phyloP scores from a whole-genome alignment of 495 filamentous ascomycete genomes.

The Trichoderma parareesei region DNA sequence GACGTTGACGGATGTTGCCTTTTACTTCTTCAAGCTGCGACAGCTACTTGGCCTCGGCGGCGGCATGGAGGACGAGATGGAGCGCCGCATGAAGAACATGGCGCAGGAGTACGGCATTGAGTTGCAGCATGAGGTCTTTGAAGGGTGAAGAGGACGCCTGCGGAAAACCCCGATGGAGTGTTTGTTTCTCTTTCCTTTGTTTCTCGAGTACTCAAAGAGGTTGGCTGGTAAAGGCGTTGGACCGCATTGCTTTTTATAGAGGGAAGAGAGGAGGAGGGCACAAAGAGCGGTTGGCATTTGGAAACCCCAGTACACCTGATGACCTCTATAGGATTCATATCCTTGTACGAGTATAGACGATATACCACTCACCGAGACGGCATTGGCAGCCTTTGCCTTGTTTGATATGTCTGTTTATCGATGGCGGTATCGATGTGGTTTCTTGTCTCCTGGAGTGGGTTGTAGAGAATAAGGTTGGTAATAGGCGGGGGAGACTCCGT shows the following conservation, averaged over 20 bases:
- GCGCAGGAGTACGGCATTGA: constrained; percentile 90
- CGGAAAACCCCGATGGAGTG: neutral
- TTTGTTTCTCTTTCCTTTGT: constrained; percentile 9
- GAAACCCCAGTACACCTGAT: neutral
- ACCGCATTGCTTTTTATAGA: neutral
- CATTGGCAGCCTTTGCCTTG: neutral
- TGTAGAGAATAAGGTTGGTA: too few relatives aligned
- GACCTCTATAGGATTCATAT: neutral
- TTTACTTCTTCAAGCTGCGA: constrained; percentile 67
- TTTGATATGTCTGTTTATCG: neutral
- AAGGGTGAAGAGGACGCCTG: constrained; percentile 46
- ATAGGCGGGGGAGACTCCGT: too few relatives aligned
- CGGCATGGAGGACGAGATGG: constrained; percentile 92
- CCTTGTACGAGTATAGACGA: constrained; percentile 6
- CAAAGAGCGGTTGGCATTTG: neutral
- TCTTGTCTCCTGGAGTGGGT: too few relatives aligned
- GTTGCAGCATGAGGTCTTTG: constrained; percentile 77
- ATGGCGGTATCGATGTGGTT: neutral
- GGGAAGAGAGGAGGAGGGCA: neutral
- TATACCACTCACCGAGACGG: constrained; percentile 5
- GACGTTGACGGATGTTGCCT: constrained; percentile 70
- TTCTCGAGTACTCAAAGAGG: neutral
- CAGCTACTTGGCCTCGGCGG: constrained; percentile 66
- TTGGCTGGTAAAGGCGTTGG: neutral
- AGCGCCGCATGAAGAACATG: constrained; percentile 73